Percentiles rank a stretch among this genome's conserved stretches.
phyloP scores from a whole-genome alignment of 1,284 basidiomycete species.

The Uromyces viciae-fabae region DNA sequence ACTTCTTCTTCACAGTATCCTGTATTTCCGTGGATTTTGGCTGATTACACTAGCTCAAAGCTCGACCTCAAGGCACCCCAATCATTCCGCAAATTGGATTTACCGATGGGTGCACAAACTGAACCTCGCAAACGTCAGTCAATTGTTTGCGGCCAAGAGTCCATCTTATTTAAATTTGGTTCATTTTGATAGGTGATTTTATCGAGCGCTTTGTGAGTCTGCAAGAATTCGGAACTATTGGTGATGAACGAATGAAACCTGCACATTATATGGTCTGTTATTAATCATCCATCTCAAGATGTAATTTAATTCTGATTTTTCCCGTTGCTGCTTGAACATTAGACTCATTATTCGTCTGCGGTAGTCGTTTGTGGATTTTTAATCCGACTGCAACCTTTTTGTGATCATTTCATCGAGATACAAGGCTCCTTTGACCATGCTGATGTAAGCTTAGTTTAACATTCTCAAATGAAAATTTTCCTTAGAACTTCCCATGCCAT shows the following conservation, averaged over 20 bases:
- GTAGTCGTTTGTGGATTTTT: constrained; percentile 96
- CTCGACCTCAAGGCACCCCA: constrained; percentile 68
- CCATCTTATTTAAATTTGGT: neutral
- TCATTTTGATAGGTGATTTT: constrained; percentile 50
- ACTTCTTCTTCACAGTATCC: constrained; percentile 60
- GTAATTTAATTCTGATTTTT: constrained; percentile 58
- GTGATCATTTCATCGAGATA: constrained; percentile 83
- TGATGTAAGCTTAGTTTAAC: constrained; percentile 15
- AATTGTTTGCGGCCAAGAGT: neutral
- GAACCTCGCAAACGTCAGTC: constrained; percentile 59
- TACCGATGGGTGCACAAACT: constrained; percentile 89
- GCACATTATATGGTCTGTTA: neutral
- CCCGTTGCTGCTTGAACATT: constrained; percentile 46
- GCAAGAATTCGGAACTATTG: constrained; percentile 73
- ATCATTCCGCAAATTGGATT: constrained; percentile 73
- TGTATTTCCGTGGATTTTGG: constrained; percentile 83
- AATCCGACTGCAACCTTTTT: constrained; percentile 83
- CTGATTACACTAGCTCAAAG: constrained; percentile 73
- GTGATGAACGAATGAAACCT: constrained; percentile 63
- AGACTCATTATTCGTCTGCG: constrained; percentile 91
- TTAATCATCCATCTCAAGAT: constrained; percentile 3
- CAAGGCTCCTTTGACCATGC: constrained; percentile 52
- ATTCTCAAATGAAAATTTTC: neutral
- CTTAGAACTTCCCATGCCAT: neutral
- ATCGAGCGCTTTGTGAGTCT: constrained; percentile 67